Conservation (phyloP, 768 basidiomycete species). For the Hydnum rufescens region DNA sequence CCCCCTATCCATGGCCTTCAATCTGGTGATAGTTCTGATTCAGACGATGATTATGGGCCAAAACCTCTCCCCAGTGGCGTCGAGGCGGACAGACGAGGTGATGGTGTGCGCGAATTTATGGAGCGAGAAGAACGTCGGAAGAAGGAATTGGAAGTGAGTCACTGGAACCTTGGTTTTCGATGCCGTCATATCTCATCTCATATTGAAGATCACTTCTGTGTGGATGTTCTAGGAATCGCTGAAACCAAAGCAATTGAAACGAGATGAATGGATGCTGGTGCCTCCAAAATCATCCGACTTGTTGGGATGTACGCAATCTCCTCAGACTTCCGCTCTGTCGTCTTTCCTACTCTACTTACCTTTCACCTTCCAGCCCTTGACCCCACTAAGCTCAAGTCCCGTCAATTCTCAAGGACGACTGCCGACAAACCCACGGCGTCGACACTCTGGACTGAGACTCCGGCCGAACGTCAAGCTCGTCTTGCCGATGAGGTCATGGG, state of each 20-base stretch:
- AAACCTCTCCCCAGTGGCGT: conserved; percentile 39
- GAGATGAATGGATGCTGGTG: conserved; percentile 97
- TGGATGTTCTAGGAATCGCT: conserved; percentile 35
- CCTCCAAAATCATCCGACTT: conserved; percentile 72
- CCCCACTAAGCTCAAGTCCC: conserved; percentile 59
- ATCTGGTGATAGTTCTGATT: background rate
- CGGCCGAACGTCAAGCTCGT: conserved; percentile 75
- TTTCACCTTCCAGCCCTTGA: conserved; percentile 42
- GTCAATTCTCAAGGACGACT: conserved; percentile 41
- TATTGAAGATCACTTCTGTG: background rate
- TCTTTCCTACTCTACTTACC: background rate
- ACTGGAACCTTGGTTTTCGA: background rate
- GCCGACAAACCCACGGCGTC: conserved; percentile 27
- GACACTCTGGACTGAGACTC: conserved; percentile 94
- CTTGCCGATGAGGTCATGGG: conserved; percentile 91
- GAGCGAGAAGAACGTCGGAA: conserved; percentile 64
- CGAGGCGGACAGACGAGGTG: conserved; percentile 24
- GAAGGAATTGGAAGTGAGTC: conserved; percentile 35
- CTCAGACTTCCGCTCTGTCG: background rate
- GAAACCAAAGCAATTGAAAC: conserved; percentile 56
- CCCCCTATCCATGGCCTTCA: background rate
- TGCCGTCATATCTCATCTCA: background rate
- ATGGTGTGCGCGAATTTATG: conserved; percentile 65
- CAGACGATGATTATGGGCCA: conserved; percentile 23
- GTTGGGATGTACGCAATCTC: conserved; percentile 40